Evolutionary conservation across 352 stramenopile genomes (phyloP).

Genomic region (Phytophthora boehmeriae): DNA sequence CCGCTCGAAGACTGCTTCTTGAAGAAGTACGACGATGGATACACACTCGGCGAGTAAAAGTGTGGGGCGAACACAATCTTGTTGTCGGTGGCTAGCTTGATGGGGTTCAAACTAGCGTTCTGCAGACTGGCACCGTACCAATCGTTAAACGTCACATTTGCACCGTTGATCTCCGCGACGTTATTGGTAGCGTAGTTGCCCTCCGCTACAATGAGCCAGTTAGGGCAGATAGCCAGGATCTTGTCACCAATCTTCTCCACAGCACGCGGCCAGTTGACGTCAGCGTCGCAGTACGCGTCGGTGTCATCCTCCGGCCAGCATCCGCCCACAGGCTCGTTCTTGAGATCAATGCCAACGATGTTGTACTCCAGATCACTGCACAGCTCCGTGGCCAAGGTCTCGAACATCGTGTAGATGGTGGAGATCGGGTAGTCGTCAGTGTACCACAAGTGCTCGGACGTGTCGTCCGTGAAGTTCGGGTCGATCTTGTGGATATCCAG

Average conservation of each 20-base stretch:
- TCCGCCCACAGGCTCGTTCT: constrained; percentile 78
- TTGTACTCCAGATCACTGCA: constrained; percentile 86
- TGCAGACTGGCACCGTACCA: constrained; percentile 86
- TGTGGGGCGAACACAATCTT: constrained; percentile 85
- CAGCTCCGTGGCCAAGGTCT: constrained; percentile 67
- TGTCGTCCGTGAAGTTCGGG: constrained; percentile 68
- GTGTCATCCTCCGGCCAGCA: constrained; percentile 71
- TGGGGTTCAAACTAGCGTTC: constrained; percentile 74
- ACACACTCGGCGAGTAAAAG: constrained; percentile 85
- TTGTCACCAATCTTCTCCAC: constrained; percentile 66
- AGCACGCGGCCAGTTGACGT: constrained; percentile 74
- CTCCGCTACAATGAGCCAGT: constrained; percentile 82
- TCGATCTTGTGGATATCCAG: constrained; percentile 89
- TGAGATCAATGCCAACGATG: constrained; percentile 84
- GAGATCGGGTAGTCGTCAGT: constrained; percentile 55
- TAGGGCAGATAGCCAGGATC: constrained; percentile 73
- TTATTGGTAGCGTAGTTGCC: constrained; percentile 58
- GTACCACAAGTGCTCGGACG: constrained; percentile 81
- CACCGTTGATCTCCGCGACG: constrained; percentile 53
- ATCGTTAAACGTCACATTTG: constrained; percentile 77
- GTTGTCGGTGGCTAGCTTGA: constrained; percentile 55
- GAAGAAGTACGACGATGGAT: constrained; percentile 81
- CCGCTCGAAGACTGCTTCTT: constrained; percentile 50
- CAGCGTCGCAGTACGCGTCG: constrained; percentile 56
- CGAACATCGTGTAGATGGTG: constrained; percentile 71